Evolutionary conservation across 2,329 filamentous ascomycete species (phyloP), one percentile per base, ranked within the genome.

Genomic region (Stachybotrys chartarum): DNA sequence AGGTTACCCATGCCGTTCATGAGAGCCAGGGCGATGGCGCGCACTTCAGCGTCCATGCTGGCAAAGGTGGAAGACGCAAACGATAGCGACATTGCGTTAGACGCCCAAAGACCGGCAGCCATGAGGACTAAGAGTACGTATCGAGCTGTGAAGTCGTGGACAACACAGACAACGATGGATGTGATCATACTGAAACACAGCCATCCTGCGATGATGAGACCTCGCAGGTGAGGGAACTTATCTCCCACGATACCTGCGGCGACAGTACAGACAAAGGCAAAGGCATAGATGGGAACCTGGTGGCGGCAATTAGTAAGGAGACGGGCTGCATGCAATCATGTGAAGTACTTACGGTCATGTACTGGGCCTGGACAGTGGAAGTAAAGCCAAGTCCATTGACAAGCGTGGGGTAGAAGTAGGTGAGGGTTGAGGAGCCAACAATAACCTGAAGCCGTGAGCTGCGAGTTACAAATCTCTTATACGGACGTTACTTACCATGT

Each of bases 1-100:
- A 82, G 64, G 55, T 82, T 82, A 3, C 78, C 80, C 61, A 81
- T 70, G 0, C 78, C 78, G 60, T 83, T 82, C 52, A 83, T 75
- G 7, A 82, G 65, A 1, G 79, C 80, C 32, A 82, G 64, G 3
- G 50, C 70, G 69, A 56, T 79, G 70, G 54, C 75, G 73, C 78
- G 66, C 2, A 73, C 73, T 60, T 83, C 78, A 1, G 71, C 72
- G 18, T 71, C 68, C 72, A 82, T 77, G 16, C 69, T 64, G 1
- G 73, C 74, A 59, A 83, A 82, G 0, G 76, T 78, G 0, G 76
- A 74, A 3, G 77, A 77, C 0, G 78, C 77, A 56, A 78, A 83
- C 0, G 76, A 76, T 6, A 84, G 68, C 0, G 76, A 70, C 0
- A 79, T 69, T 1, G 74, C 79, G 60, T 83, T 83, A 0, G 76